phyloP scores from a whole-genome alignment of 129 eudicot species.

The Sambucus nigra region DNA sequence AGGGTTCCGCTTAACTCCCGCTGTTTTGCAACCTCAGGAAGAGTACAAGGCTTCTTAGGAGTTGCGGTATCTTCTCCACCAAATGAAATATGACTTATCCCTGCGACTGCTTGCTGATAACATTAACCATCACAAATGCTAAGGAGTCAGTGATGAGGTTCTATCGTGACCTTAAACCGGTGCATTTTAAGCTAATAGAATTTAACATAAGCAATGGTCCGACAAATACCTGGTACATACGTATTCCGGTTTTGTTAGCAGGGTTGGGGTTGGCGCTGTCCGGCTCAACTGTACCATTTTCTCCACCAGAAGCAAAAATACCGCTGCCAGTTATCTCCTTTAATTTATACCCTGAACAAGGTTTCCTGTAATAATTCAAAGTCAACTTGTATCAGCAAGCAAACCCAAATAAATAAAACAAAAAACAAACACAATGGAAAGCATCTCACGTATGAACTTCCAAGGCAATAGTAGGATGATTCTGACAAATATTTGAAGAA shows the following conservation, averaged over 20 bases:
- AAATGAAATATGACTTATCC: conserved; percentile 85
- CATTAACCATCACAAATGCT: too few species aligned
- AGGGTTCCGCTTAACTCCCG: conserved; percentile 80
- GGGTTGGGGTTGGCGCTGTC: conserved; percentile 35
- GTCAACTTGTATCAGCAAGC: conserved; percentile 3
- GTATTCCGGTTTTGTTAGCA: conserved; percentile 65
- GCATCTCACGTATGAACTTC: too few species aligned
- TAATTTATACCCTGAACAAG: conserved; percentile 34
- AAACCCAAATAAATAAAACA: too few species aligned
- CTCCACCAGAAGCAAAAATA: conserved; percentile 32
- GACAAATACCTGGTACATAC: conserved; percentile 84
- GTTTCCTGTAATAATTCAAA: conserved; percentile 31
- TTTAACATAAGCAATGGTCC: too few species aligned
- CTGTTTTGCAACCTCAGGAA: conserved; percentile 78
- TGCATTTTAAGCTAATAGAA: too few species aligned
- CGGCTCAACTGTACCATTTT: conserved; percentile 19
- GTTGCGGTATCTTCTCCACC: conserved; percentile 70
- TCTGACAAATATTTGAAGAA: too few species aligned
- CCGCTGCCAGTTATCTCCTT: conserved; percentile 41
- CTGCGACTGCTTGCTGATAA: conserved; percentile 70
- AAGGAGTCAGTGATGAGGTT: too few species aligned
- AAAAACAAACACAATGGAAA: too few species aligned
- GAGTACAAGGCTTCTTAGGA: conserved; percentile 63
- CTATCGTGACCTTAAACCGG: too few species aligned
- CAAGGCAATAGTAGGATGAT: too few species aligned